These are phyloP conservation scores for Serendipita sp. DNA, from an alignment of 768 basidiomycete species.

Conservation along the genomic window DNA sequence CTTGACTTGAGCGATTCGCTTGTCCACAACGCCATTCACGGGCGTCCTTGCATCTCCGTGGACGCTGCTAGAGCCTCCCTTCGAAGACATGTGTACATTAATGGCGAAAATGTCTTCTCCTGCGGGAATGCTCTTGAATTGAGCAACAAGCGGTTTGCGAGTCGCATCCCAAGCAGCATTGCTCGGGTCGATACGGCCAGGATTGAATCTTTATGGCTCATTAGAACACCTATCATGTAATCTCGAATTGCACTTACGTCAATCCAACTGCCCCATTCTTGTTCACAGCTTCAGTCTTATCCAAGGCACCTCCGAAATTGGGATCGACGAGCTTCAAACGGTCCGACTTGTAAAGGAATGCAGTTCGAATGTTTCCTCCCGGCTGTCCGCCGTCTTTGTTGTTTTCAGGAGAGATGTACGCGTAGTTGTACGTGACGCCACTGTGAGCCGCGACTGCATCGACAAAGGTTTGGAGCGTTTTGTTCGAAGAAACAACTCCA, in stretches of 20 bases:
- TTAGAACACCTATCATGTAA: neutral
- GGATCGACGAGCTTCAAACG: conserved; percentile 21
- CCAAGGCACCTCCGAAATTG: conserved; percentile 32
- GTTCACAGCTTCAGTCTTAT: conserved; percentile 26
- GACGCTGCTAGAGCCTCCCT: conserved; percentile 38
- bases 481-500: conserved; percentile 23
- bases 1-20: conserved; percentile 34
- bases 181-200: conserved; percentile 44
- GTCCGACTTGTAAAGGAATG: conserved; percentile 29
- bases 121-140: conserved; percentile 30
- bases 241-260: conserved; percentile 22
- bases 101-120: conserved; percentile 39
- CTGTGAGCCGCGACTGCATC: conserved; percentile 29
- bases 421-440: conserved; percentile 30
- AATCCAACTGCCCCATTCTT: conserved; percentile 23
- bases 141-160: conserved; percentile 44
- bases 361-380: conserved; percentile 48
- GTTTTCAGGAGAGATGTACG: conserved; percentile 37
- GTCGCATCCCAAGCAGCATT: conserved; percentile 39
- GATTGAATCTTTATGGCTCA: conserved; percentile 33
- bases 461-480: conserved; percentile 35
- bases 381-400: conserved; percentile 43
- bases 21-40: conserved; percentile 35
- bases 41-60: conserved; percentile 44
- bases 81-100: conserved; percentile 44